Conservation (phyloP, 2,329 filamentous ascomycete species). For the Cladorrhinum sp. region DNA sequence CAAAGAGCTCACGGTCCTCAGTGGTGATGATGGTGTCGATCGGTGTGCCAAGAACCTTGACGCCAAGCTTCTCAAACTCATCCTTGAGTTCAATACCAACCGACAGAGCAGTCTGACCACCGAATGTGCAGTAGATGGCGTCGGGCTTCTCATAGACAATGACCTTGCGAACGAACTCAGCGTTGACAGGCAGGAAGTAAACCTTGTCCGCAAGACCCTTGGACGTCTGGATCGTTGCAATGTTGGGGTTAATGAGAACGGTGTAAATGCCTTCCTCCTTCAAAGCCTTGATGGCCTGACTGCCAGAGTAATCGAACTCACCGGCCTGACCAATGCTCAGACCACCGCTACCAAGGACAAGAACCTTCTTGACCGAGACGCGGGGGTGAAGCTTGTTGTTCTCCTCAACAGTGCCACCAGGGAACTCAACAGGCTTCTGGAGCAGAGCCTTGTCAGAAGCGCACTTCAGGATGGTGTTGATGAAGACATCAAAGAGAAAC, state of each 20-base stretch:
- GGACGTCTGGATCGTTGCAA: constrained; percentile 97
- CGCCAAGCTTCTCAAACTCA: constrained; percentile 88
- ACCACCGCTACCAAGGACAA: constrained; percentile 91
- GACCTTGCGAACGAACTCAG: constrained; percentile 96
- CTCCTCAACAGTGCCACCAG: constrained; percentile 76
- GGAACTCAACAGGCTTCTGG: constrained; percentile 74
- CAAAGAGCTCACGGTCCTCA: constrained; percentile 95
- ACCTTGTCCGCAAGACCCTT: constrained; percentile 98
- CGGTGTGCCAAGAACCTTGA: constrained; percentile 91
- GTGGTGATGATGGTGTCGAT: constrained; percentile 99
- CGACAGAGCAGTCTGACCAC: constrained; percentile 93
- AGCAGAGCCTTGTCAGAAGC: constrained; percentile 66
- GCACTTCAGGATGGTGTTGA: constrained; percentile 74
- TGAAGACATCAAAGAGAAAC: constrained; percentile 95
- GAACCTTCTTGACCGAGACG: constrained; percentile 87
- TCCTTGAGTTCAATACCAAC: constrained; percentile 98
- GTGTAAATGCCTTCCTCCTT: constrained; percentile 99
- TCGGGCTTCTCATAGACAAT: constrained; percentile 93
- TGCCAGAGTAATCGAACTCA: constrained; percentile 98
- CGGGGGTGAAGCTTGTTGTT: constrained; percentile 74
- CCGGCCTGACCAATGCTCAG: constrained; percentile 96
- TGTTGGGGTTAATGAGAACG: constrained; percentile 97
- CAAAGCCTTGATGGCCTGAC: constrained; percentile 95
- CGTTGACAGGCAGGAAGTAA: constrained; percentile 95
- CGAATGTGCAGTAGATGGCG: constrained; percentile 96